Conservation (phyloP, 176 grass and related monocot species). For the Aegilops bicornis region DNA sequence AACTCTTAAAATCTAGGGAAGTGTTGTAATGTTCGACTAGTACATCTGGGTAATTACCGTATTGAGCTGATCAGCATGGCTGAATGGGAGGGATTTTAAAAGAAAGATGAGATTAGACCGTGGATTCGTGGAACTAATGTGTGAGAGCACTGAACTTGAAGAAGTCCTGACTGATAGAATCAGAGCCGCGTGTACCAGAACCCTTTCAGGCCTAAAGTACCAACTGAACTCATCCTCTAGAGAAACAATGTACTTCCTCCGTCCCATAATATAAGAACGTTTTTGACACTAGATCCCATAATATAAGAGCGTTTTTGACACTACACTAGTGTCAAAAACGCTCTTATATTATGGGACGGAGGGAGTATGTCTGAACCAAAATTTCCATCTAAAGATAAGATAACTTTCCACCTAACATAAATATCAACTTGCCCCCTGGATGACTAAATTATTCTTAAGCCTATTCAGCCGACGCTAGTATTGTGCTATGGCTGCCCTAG, state of each 20-base stretch:
- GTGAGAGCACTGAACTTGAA: neutral
- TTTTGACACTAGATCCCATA: no score
- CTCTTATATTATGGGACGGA: no score
- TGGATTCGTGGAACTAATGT: neutral
- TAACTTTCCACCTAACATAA: neutral
- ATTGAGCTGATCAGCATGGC: neutral
- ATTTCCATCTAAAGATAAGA: neutral
- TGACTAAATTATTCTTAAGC: neutral
- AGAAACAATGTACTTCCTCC: neutral
- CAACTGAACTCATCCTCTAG: neutral
- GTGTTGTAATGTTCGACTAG: neutral
- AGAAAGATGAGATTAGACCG: neutral
- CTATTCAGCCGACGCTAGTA: neutral
- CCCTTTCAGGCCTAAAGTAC: neutral
- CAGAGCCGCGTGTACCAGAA: neutral
- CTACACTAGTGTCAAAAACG: no score
- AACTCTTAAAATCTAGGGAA: neutral
- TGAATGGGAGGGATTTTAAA: neutral
- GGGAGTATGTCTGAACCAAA: neutral
- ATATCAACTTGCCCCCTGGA: neutral
- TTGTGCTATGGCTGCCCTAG: neutral
- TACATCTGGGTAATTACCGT: neutral
- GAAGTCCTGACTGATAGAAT: neutral
- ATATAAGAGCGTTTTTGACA: no score
- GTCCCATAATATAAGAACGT: no score